Evolutionary conservation across 140 eudicot species (phyloP).

Genomic region (Flaveria floridana): DNA sequence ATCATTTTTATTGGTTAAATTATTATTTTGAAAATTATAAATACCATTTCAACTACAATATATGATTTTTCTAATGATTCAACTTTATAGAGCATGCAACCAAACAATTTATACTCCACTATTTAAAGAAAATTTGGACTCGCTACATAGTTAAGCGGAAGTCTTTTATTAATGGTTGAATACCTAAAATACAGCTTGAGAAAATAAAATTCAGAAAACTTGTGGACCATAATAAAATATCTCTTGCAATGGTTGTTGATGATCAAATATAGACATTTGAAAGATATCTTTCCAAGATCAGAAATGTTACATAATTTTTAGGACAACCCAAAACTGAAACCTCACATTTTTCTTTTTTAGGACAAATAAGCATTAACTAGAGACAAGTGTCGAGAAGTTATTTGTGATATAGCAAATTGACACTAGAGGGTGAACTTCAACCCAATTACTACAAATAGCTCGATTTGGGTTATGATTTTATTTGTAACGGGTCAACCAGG

Average conservation of each 20-base stretch:
- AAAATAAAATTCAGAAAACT: not conserved
- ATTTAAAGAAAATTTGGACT: not conserved
- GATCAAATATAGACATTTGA: not conserved
- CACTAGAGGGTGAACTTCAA: not conserved
- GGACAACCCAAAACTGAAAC: not conserved
- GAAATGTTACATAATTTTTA: not conserved
- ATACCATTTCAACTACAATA: not conserved
- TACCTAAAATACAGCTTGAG: not conserved
- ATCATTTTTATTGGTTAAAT: not conserved
- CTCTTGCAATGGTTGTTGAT: not conserved
- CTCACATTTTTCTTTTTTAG: not conserved
- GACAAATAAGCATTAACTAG: not conserved
- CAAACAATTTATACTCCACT: not conserved
- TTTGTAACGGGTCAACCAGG: slow-evolving; percentile 1
- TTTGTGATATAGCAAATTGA: not conserved
- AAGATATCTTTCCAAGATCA: not conserved
- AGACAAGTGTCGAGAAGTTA: not conserved
- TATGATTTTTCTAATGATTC: not conserved
- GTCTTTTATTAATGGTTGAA: not conserved
- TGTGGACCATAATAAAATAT: not conserved
- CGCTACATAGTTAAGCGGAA: not conserved
- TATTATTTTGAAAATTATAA: not conserved
- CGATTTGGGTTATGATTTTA: not conserved
- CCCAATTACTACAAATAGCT: not conserved
- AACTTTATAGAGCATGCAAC: not conserved